Percentiles rank a stretch among this genome's conserved stretches.
Conservation (phyloP, 1,284 basidiomycete species). For the Pisolithus thermaeus region DNA sequence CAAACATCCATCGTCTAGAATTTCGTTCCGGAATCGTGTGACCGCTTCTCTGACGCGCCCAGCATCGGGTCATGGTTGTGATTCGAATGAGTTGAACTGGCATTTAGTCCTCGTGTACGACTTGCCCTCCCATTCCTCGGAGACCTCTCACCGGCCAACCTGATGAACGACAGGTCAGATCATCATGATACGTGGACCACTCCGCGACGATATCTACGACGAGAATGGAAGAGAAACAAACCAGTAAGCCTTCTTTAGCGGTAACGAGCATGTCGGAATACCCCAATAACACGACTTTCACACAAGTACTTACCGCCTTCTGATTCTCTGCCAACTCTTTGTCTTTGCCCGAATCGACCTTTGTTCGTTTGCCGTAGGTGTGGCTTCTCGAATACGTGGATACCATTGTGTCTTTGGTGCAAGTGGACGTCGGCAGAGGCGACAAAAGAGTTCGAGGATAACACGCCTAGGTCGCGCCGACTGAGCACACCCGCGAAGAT, state of each 20-base stretch:
- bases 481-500: conserved; percentile 34
- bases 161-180: conserved; percentile 13
- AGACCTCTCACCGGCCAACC: background rate
- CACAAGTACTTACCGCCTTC: conserved; percentile 40
- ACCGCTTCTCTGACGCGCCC: conserved; percentile 10
- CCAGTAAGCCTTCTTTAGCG: conserved; percentile 20
- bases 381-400: conserved; percentile 45
- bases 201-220: conserved; percentile 27
- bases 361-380: conserved; percentile 48
- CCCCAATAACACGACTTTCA: conserved; percentile 5
- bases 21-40: conserved; percentile 18
- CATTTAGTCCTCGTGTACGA: conserved; percentile 26
- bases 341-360: conserved; percentile 40
- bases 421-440: conserved; percentile 40
- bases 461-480: conserved; percentile 29
- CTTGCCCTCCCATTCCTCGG: conserved; percentile 3
- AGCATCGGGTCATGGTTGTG: conserved; percentile 15
- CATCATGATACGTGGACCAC: conserved; percentile 15
- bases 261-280: conserved; percentile 4
- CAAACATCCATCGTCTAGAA: conserved; percentile 6
- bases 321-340: conserved; percentile 48
- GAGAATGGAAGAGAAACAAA: conserved; percentile 33
- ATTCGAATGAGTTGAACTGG: conserved; percentile 23
- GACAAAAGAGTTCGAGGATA: conserved; percentile 32
- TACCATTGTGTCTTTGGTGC: conserved; percentile 55